Evolutionary conservation across 2,329 filamentous ascomycete genomes (phyloP), one percentile per base, ranked within the genome.

Genomic region (Dactylellina parvicollis): DNA sequence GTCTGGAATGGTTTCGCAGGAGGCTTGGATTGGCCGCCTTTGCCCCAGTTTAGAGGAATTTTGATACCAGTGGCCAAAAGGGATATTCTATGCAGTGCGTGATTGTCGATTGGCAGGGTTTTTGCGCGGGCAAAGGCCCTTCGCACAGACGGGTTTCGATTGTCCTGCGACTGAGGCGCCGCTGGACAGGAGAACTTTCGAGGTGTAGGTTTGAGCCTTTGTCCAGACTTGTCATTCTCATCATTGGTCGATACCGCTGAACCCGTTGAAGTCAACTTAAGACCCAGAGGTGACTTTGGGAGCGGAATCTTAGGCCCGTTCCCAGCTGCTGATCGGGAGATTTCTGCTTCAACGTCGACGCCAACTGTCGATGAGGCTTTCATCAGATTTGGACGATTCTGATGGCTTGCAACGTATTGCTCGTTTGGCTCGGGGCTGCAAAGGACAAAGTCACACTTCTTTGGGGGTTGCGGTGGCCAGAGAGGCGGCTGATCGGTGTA

Each of bases 1-100:
- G 54, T 66, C 34, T 73, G 49, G 49, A 47, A 73, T 12, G 69
- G 69, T 28, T 73, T 73, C 28, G 36, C 38, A 9, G 38, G 50
- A 1, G 54, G n/a, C 12, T 40, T 40, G 40, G 40, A 16, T 36
- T 22, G 3, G n/a, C 24, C 47, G 4, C 20, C 8, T 56, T 60
- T 49, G 4, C 47, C 38, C 46, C 60, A 65, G n/a, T 46, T 62
- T 1, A 46, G 20, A 16, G 50, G 46, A 22, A 60, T 14, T 16
- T 54, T 54, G 7, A 60, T 28, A 0, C 69, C 69, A 16, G 52
- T 18, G 7, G 69, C 14, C 7, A 61, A 4, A 2, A 73, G 38
- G 28, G 69, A 73, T 7, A 61, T 47, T 18, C 54, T 22, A 7
- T 55, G 12, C 2, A 18, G 14, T 8, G 54, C 4, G 22, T 49